Conservation (phyloP, 805 yeast genomes). For the Hanseniaspora guilliermondii region DNA sequence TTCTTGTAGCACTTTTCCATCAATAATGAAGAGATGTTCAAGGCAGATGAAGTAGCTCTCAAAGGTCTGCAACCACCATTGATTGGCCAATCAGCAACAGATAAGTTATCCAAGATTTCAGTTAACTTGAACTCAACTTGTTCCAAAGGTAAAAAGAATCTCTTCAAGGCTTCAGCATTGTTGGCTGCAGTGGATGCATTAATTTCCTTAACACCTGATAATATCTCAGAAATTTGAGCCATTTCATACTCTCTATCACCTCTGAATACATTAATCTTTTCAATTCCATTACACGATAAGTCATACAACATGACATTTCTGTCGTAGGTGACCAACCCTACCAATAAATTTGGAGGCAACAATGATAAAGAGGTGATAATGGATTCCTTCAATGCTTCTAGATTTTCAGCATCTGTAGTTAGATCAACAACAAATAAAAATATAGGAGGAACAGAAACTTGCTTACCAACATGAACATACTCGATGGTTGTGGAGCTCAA, state of each 20-base stretch:
- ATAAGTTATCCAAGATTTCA: slow-evolving; percentile 61
- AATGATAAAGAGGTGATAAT: slow-evolving; percentile 60
- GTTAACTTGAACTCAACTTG: slow-evolving; percentile 75
- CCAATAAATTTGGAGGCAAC: slow-evolving; percentile 79
- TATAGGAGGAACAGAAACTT: slow-evolving; percentile 73
- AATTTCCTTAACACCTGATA: slow-evolving; percentile 39
- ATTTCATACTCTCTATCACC: slow-evolving; percentile 72
- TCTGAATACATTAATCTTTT: slow-evolving; percentile 69
- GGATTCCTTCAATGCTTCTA: slow-evolving; percentile 71
- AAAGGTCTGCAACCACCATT: slow-evolving; percentile 72
- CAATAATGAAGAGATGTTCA: slow-evolving; percentile 69
- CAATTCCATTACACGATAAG: slow-evolving; percentile 52
- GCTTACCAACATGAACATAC: slow-evolving; percentile 60
- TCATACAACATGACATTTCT: slow-evolving; percentile 87
- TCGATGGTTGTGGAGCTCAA: slow-evolving; percentile 68
- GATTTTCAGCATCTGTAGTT: slow-evolving; percentile 80
- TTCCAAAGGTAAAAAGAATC: slow-evolving; percentile 63
- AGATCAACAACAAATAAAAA: slow-evolving; percentile 77
- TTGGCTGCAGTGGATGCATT: slow-evolving; percentile 23
- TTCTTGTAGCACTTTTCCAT: slow-evolving; percentile 75
- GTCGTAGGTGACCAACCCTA: slow-evolving; percentile 76
- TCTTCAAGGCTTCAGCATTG: slow-evolving; percentile 30
- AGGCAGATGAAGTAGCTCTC: slow-evolving; percentile 87
- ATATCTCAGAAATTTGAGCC: slow-evolving; percentile 47
- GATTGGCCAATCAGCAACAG: slow-evolving; percentile 80